Conservation (phyloP, 2,329 filamentous ascomycete genomes). For the Cadophora malorum region DNA sequence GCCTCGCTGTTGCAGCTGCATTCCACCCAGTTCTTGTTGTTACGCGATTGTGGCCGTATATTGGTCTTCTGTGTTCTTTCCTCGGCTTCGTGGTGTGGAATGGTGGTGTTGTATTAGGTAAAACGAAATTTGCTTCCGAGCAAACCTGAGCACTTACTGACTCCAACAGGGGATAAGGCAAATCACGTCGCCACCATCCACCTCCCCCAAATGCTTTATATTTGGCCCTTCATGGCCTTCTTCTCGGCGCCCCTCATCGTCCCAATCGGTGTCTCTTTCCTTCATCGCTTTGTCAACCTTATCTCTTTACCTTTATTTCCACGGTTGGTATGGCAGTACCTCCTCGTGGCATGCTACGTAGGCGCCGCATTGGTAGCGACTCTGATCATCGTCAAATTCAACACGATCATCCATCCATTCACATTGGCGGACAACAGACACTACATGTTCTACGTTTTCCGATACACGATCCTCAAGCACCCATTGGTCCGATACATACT, state of each 20-base stretch:
- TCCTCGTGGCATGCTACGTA: conserved; percentile 21
- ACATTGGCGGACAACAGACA: conserved; percentile 96
- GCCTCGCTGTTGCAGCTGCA: conserved; percentile 64
- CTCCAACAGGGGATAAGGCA: conserved; percentile 78
- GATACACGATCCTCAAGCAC: conserved; percentile 75
- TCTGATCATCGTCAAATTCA: conserved; percentile 68
- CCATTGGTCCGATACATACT: conserved; percentile 69
- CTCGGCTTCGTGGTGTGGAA: conserved; percentile 83
- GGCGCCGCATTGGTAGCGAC: conserved; percentile 41
- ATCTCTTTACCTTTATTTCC: conserved; percentile 40
- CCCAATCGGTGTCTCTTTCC: conserved; percentile 54
- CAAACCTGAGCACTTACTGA: background rate
- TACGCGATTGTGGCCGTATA: conserved; percentile 60
- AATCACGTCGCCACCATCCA: conserved; percentile 93
- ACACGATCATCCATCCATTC: conserved; percentile 95
- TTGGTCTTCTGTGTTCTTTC: conserved; percentile 72
- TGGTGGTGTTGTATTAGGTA: conserved; percentile 87
- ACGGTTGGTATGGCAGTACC: conserved; percentile 26
- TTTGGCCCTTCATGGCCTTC: conserved; percentile 89
- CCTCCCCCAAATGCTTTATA: conserved; percentile 90
- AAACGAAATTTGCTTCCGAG: conserved; percentile 35
- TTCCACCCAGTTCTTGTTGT: conserved; percentile 56
- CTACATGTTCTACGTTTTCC: conserved; percentile 97
- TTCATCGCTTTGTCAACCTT: conserved; percentile 45
- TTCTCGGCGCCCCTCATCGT: conserved; percentile 84